Evolutionary conservation across 1,139 yeast genomes (phyloP).

Genomic region (Taiozyma sp.): DNA sequence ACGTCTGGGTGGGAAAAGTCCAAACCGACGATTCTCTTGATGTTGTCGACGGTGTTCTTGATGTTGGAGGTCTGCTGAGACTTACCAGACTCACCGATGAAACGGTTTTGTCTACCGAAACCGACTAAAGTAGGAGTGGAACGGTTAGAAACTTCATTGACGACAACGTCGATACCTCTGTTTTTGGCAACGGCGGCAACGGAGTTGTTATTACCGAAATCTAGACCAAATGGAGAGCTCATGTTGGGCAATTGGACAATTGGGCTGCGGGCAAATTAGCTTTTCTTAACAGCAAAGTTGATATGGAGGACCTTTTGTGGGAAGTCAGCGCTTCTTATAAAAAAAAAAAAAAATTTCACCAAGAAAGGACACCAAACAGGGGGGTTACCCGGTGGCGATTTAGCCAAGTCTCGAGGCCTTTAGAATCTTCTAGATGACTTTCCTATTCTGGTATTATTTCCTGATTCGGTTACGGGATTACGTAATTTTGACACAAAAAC

Average conservation of each 20-base stretch:
- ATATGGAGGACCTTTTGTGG: neutral
- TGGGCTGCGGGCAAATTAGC: neutral
- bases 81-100: slow-evolving; percentile 93
- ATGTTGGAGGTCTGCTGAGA: slow-evolving; percentile 94
- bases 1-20: slow-evolving; percentile 74
- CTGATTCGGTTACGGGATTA: neutral
- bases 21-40: slow-evolving; percentile 89
- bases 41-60: slow-evolving; percentile 92
- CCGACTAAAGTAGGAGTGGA: slow-evolving; percentile 94
- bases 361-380: neutral
- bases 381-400: neutral
- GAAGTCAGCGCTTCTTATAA: neutral
- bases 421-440: neutral
- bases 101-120: slow-evolving; percentile 84
- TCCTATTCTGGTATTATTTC: neutral
- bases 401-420: too few species aligned
- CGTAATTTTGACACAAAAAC: neutral
- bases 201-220: slow-evolving; percentile 92
- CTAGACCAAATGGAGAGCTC: slow-evolving; percentile 97
- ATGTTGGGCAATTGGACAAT: slow-evolving; percentile 30
- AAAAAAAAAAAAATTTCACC: neutral
- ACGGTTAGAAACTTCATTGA: slow-evolving; percentile 98
- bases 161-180: slow-evolving; percentile 97
- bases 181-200: slow-evolving; percentile 97
- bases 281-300: neutral